Evolutionary conservation across 2,329 filamentous ascomycete species (phyloP), one percentile per base, ranked within the genome.

Genomic region (Akanthomyces lecanii): DNA sequence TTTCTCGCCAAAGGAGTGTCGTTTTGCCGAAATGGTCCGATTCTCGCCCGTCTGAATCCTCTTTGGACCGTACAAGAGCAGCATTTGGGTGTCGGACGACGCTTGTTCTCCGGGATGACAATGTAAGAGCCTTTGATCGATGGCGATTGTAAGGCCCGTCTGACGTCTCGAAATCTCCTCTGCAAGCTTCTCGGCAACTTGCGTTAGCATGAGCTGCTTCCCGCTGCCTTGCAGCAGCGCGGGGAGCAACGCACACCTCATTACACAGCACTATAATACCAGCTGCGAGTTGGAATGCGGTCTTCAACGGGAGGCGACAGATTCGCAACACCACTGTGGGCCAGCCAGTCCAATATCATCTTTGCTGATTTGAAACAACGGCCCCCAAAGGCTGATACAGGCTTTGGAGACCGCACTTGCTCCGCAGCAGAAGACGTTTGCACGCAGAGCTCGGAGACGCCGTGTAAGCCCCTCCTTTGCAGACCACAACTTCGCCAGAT

Each of bases 1-100:
- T 10, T 40, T 33, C 57, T 61, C 57, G 57, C 57, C 57, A 52
- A 61, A 61, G 25, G 10, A 61, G 7, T 40, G 23, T 50, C 23
- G 21, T 6, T 42, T 51, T 12, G 45, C 36, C 45, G 56, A 59
- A 42, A 59, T 59, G 56, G 56, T 59, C 56, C 36, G 23, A 51
- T 57, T 33, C 21, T 12, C 38, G 21, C 33, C 36, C 36, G 18
- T 53, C 51, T 38, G 28, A 33, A 16, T 18, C 50, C 18, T n/a
- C 25, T 53, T 36, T 38, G 33, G 33, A 8, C 33, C 33, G 33
- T 11, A 36, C 28, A 23, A 47, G 4, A n/a, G 21, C 21, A 12
- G 45, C 4, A 36, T 11, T 36, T 36, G 10, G 12, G 38, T 16
- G 38, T 40, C 38, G 10, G 38, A 40, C 38, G 38, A 40, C 10